Evolutionary conservation across 768 basidiomycete genomes (phyloP).

Genomic region (Plicaturopsis crispa): DNA sequence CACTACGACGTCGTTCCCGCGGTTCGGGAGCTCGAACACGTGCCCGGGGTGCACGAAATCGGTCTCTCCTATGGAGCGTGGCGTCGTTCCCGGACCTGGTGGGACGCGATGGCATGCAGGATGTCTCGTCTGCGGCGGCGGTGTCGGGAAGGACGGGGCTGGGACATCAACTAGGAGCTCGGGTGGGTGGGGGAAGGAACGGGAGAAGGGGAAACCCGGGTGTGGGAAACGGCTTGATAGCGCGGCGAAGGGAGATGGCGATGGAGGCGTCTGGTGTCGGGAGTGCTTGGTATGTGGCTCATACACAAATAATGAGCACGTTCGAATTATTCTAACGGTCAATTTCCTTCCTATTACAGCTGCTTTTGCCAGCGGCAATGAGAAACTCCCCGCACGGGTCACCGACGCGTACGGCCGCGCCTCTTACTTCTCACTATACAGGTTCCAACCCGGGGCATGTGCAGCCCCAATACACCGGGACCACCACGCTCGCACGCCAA

Average conservation of each 20-base stretch:
- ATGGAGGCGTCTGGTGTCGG: slow-evolving; percentile 75
- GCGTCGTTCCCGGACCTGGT: slow-evolving; percentile 80
- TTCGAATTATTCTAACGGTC: too few species aligned
- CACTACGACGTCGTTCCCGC: slow-evolving; percentile 14
- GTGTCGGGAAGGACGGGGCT: slow-evolving; percentile 49
- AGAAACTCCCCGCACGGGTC: slow-evolving; percentile 44
- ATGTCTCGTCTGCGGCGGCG: slow-evolving; percentile 78
- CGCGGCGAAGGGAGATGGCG: slow-evolving; percentile 65
- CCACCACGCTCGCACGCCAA: slow-evolving; percentile 67
- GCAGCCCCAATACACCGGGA: slow-evolving; percentile 55
- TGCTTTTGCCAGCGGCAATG: slow-evolving; percentile 43
- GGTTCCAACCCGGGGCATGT: slow-evolving; percentile 30
- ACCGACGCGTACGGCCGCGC: slow-evolving; percentile 33
- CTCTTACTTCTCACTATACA: slow-evolving; percentile 38
- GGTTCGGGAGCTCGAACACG: slow-evolving; percentile 23
- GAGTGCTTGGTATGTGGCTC: slow-evolving; percentile 67
- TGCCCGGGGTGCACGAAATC: slow-evolving; percentile 72
- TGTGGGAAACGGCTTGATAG: slow-evolving; percentile 82
- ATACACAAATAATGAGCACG: too few species aligned
- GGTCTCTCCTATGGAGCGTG: slow-evolving; percentile 79
- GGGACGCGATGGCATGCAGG: slow-evolving; percentile 73
- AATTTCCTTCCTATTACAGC: slow-evolving; percentile 25
- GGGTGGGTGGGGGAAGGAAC: slow-evolving; percentile 32
- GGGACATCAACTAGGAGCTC: slow-evolving; percentile 26
- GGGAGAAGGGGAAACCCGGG: slow-evolving; percentile 56